Percentiles rank a stretch among this genome's conserved stretches.
These are phyloP conservation scores for Fusarium secorum DNA, from an alignment of 2,329 filamentous ascomycete genomes.

Conservation along the genomic window DNA sequence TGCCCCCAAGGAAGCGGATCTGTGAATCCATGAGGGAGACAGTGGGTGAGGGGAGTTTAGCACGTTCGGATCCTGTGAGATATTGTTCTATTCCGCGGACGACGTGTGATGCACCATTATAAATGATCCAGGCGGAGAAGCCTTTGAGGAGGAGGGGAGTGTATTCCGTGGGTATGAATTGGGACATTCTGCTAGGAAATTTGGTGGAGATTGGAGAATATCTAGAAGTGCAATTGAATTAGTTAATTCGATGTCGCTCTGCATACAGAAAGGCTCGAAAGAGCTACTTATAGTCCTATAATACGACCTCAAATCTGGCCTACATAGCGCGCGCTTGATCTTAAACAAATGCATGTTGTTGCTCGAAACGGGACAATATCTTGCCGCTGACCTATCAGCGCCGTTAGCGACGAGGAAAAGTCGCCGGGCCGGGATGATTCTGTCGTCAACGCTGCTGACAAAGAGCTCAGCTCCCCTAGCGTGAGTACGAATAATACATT, in stretches of 20 bases:
- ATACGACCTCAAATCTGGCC: neutral
- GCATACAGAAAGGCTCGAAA: accelerated
- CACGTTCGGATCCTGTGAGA: neutral
- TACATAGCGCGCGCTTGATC: neutral
- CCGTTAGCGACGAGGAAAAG: neutral
- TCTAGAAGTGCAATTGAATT: neutral
- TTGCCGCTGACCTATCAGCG: neutral
- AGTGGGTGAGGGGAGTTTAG: neutral
- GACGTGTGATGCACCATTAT: neutral
- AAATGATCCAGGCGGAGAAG: neutral
- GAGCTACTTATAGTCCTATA: neutral
- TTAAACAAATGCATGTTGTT: neutral
- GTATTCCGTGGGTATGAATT: neutral
- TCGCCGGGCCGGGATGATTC: neutral
- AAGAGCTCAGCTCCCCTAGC: neutral
- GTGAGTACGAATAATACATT: neutral
- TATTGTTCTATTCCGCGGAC: neutral
- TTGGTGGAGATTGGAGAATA: neutral
- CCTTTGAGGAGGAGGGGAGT: neutral
- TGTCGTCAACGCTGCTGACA: neutral
- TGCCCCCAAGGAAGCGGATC: neutral
- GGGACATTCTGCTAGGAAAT: neutral
- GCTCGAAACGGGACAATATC: neutral
- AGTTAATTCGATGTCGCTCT: accelerated
- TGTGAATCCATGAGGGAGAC: neutral